Conservation (phyloP, 2,329 filamentous ascomycete genomes). For the Paradendryphiella salina region DNA sequence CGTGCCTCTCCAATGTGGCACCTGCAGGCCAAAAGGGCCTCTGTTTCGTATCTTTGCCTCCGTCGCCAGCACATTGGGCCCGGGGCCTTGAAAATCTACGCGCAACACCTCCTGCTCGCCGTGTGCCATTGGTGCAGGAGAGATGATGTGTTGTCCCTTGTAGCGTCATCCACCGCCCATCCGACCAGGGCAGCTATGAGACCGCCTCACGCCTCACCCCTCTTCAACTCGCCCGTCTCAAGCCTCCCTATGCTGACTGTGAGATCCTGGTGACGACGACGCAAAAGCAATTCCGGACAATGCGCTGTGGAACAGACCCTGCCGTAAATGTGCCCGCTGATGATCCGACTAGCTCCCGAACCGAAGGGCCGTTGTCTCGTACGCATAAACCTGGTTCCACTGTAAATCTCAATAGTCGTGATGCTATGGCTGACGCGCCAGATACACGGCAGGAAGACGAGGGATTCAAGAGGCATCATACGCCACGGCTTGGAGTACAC, state of each 20-base stretch:
- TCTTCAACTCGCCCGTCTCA: slow-evolving; percentile 3
- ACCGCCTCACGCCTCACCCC: slow-evolving; percentile 1
- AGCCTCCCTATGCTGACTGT: background rate
- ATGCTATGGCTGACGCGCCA: background rate
- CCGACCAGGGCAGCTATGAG: slow-evolving; percentile 7
- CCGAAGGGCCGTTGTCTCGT: slow-evolving; percentile 13
- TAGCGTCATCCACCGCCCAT: slow-evolving; percentile 30
- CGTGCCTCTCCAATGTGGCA: background rate
- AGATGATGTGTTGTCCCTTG: slow-evolving; percentile 31
- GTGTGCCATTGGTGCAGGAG: slow-evolving; percentile 19
- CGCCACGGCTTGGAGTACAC: background rate
- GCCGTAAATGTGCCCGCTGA: slow-evolving; percentile 11
- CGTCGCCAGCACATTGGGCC: slow-evolving; percentile 15
- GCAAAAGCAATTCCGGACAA: slow-evolving; percentile 1
- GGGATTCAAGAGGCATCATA: too few species aligned
- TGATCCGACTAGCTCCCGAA: slow-evolving; percentile 16
- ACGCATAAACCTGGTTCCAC: slow-evolving; percentile 15
- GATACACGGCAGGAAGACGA: too few species aligned
- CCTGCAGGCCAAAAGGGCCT: slow-evolving; percentile 3
- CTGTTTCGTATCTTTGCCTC: slow-evolving; percentile 19
- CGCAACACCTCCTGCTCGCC: slow-evolving; percentile 2
- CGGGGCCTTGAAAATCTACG: slow-evolving; percentile 13
- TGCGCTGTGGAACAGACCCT: slow-evolving; percentile 13
- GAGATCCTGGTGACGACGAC: slow-evolving; percentile 2
- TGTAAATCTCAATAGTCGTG: slow-evolving; percentile 6